Conservation (phyloP, 2,329 filamentous ascomycete species). For the Pseudopyricularia javanii region DNA sequence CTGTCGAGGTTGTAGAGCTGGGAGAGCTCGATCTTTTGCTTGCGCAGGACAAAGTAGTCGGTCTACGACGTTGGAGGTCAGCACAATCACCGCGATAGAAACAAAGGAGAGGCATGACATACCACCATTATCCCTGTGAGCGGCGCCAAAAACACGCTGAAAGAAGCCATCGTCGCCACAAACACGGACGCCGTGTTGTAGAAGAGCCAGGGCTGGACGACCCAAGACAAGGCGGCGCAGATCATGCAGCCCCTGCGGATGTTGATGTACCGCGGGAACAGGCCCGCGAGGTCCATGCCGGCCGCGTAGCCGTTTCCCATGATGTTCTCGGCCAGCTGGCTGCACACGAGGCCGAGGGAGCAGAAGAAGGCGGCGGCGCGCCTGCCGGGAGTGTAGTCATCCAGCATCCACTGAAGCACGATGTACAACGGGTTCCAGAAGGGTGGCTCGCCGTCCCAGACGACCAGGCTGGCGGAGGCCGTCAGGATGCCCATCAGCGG, state of each 20-base stretch:
- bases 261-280: slow-evolving; percentile 40
- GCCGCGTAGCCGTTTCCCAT: slow-evolving; percentile 34
- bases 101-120: background rate
- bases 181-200: slow-evolving; percentile 16
- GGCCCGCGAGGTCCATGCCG: slow-evolving; percentile 41
- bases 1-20: slow-evolving; percentile 15
- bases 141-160: slow-evolving; percentile 25
- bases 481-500: slow-evolving; percentile 24
- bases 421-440: slow-evolving; percentile 30
- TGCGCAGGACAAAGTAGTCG: slow-evolving; percentile 22
- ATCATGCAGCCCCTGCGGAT: slow-evolving; percentile 32
- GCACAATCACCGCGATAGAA: background rate
- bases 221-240: slow-evolving; percentile 7
- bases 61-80: slow-evolving; percentile 2
- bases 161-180: slow-evolving; percentile 21
- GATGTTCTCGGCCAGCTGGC: slow-evolving; percentile 30
- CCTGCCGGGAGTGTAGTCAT: slow-evolving; percentile 15
- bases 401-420: slow-evolving; percentile 21
- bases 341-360: slow-evolving; percentile 27
- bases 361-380: slow-evolving; percentile 33
- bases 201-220: slow-evolving; percentile 18
- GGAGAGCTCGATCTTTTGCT: slow-evolving; percentile 6
- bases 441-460: slow-evolving; percentile 11
- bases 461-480: slow-evolving; percentile 12
- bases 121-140: slow-evolving; percentile 24